Percentiles rank a stretch among this genome's conserved stretches.
Conservation (phyloP, 768 basidiomycete genomes). For the Peribolospora kevripleyi region DNA sequence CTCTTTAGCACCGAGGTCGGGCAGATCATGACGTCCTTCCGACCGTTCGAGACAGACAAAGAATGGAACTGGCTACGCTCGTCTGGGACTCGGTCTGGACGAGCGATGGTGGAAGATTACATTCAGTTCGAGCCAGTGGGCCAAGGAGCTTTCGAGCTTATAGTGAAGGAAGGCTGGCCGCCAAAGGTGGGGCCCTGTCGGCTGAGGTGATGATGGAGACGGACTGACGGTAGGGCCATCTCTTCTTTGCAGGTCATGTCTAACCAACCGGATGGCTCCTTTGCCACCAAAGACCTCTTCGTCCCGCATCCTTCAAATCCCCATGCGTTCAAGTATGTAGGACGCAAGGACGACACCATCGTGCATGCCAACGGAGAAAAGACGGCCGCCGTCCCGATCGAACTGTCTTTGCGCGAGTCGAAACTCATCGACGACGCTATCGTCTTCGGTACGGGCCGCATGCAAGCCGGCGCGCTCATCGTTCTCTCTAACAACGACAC, state of each 20-base stretch:
- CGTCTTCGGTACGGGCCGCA: slow-evolving; percentile 29
- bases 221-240: not conserved
- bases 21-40: slow-evolving; percentile 26
- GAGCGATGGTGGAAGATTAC: slow-evolving; percentile 17
- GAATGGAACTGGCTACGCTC: slow-evolving; percentile 32
- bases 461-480: slow-evolving; percentile 31
- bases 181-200: slow-evolving; percentile 21
- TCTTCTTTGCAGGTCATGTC: slow-evolving; percentile 16
- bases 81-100: slow-evolving; percentile 10
- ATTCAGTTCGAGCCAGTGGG: slow-evolving; percentile 26
- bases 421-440: slow-evolving; percentile 30
- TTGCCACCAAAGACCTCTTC: slow-evolving; percentile 34
- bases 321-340: slow-evolving; percentile 28
- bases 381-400: slow-evolving; percentile 34
- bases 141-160: slow-evolving; percentile 26
- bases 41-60: slow-evolving; percentile 30
- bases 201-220: not conserved
- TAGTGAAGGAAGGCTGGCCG: slow-evolving; percentile 31
- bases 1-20: slow-evolving; percentile 1
- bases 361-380: slow-evolving; percentile 30
- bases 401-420: slow-evolving; percentile 28
- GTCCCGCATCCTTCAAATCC: slow-evolving; percentile 24
- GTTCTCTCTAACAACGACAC: slow-evolving; percentile 26
- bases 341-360: slow-evolving; percentile 33
- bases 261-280: slow-evolving; percentile 32